Evolutionary conservation across 306 rosid genomes (phyloP).

Genomic region (Cercis canadensis): DNA sequence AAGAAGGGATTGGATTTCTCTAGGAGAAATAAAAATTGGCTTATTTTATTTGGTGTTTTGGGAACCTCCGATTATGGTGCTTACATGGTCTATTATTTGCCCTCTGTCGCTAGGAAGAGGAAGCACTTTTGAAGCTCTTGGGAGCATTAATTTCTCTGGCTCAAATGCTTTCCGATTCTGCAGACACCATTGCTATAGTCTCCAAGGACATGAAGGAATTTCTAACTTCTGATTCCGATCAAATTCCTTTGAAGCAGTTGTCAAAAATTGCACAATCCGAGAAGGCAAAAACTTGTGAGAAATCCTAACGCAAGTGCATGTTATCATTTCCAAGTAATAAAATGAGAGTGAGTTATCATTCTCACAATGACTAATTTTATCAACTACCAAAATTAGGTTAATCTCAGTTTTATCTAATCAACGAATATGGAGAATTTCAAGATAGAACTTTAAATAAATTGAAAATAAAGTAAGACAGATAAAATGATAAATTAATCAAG

Average conservation of each 20-base stretch:
- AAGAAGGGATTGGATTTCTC: conserved; percentile 53
- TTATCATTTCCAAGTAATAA: too few relatives aligned
- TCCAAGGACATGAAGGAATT: conserved; percentile 72
- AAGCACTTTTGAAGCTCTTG: conserved; percentile 57
- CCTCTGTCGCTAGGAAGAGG: too few relatives aligned
- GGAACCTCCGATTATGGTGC: conserved; percentile 80
- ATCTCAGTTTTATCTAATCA: too few relatives aligned
- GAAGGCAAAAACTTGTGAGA: too few relatives aligned
- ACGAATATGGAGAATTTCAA: too few relatives aligned
- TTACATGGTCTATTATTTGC: conserved; percentile 64
- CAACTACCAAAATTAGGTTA: too few relatives aligned
- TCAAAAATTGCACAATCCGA: conserved; percentile 71
- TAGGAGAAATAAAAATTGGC: conserved; percentile 52
- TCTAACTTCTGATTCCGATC: conserved; percentile 70
- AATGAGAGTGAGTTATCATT: too few relatives aligned
- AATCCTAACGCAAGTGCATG: too few relatives aligned
- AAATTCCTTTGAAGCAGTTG: conserved; percentile 82
- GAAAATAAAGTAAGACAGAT: too few relatives aligned
- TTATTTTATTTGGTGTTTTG: conserved; percentile 56
- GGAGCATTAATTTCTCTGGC: conserved; percentile 66
- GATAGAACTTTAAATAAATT: too few relatives aligned
- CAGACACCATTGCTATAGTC: conserved; percentile 59
- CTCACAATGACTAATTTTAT: too few relatives aligned
- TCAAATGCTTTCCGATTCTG: conserved; percentile 68
- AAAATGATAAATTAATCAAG: too few relatives aligned